Base-by-base conservation (phyloP, 1,284 basidiomycete genomes). In the Athelia sp. region DNA sequence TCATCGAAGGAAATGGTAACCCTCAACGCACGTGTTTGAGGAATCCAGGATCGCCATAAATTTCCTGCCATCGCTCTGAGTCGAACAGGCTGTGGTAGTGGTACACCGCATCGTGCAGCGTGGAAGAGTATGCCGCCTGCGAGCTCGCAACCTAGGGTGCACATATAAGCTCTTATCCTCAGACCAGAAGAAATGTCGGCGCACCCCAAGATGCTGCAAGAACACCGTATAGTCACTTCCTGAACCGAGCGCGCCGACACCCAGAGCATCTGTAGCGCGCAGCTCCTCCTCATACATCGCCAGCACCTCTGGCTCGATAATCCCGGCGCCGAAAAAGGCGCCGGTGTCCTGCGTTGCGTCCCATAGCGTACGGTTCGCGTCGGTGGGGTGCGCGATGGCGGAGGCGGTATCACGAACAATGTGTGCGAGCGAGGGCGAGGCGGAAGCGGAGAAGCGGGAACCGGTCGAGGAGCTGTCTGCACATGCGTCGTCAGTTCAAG, bases 21-120 rank as follows among this genome's bases (percentile, higher is more conserved):
- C 24, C 3, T 18, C 19, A 17, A 65, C 72, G 45, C 54, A 81
- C 79, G 63, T 90, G 87, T 34, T 79, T 75, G 54, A 76, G 66
- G 68, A 89, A 92, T 3, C 75, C 77, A 1, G 86, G 83, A 61
- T 93, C 90, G 45, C 80, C 85, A 55, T 81, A 93, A 35, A 74
- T 58, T 53, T 85, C 79, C 65, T 85, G 79, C 86, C 85, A 93
- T 45, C 74, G 68, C 58, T 82, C 75, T 6, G 79, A 79, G 64
- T 93, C 90, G 62, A 82, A 93, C 55, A 90, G 75, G 9, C 83
- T 86, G 63, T 86, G 82, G 60, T 88, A 89, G 61, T 89, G 87
- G 59, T 88, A 89, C 2, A 83, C 79, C 2, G 89, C 72, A 57
- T 88, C 85, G 43, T 66, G 65, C 15, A 60, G 60, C 17, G 74